Base-by-base conservation (phyloP, 768 basidiomycete genomes). In the Russula sp. region DNA sequence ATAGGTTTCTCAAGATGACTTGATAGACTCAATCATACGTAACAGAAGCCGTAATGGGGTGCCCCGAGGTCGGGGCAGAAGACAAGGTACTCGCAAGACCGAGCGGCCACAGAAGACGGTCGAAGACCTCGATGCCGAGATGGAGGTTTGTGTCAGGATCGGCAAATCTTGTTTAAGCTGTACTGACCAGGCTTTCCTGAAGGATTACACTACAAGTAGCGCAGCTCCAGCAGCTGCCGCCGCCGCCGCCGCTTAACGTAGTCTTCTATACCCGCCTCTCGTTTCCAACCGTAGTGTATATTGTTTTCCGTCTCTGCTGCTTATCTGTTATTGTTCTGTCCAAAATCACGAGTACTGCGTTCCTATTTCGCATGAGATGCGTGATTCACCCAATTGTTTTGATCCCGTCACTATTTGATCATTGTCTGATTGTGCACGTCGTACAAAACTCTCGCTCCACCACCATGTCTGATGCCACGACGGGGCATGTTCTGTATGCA, bases 121-220 rank as follows among this genome's bases (percentile, higher is more conserved):
- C 3, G 96, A 92, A 36, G 92, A 95, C 73, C 84, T 98, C 49
- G 96, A 98, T 74, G 94, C 95, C 9, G 96, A 98, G 81, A 98
- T 98, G 96, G 90, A 90, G 84, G 96, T 96, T 64, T 44, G 85
- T 61, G 24, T 74, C 22, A 4, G 14, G 28, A 24, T 57, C 4
- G 24, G 16, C 28, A 30, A 18, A 26, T 18, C 9, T 59, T 6
- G 46, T 32, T 1, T 48, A 18, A 2, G 8, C 7, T 13, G 11
- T n/a, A 5, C 42, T 61, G 53, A 68, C 55, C n/a, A 59, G 59
- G 58, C 32, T 58, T 42, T 52, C 20, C 44, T 59, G 3, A 40
- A 89, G 88, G 87, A 89, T 71, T 89, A 89, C 69, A 89, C 87
- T 40, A 79, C 85, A 16, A 82, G 76, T 71, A 86, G 79, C 20